Evolutionary conservation across 2,329 filamentous ascomycete species (phyloP).

Genomic region (Aphanocladium album): DNA sequence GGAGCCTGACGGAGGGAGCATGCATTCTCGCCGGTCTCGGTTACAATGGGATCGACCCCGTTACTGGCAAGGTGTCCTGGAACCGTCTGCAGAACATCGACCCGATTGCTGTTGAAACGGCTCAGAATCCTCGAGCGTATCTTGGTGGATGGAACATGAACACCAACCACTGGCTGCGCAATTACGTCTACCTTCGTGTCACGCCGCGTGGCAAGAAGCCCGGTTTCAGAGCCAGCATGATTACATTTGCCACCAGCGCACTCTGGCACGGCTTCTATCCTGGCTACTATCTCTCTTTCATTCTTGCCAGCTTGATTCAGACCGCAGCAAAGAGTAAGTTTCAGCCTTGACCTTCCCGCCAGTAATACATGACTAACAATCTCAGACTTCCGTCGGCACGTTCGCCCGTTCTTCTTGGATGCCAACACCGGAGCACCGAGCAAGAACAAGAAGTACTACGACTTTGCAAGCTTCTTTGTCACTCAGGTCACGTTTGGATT

Average conservation of each 20-base stretch:
- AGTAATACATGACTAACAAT: slow-evolving; percentile 2
- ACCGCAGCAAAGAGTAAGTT: slow-evolving; percentile 86
- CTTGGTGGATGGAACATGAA: slow-evolving; percentile 97
- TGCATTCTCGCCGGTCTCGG: slow-evolving; percentile 92
- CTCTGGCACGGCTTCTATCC: slow-evolving; percentile 99
- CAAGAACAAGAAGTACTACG: slow-evolving; percentile 78
- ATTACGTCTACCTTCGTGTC: slow-evolving; percentile 92
- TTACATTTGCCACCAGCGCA: slow-evolving; percentile 89
- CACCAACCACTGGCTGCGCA: slow-evolving; percentile 92
- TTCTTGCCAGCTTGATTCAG: slow-evolving; percentile 86
- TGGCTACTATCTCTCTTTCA: slow-evolving; percentile 88
- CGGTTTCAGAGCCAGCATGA: slow-evolving; percentile 88
- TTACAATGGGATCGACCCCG: slow-evolving; percentile 86
- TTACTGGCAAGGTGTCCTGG: slow-evolving; percentile 80
- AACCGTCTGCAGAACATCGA: slow-evolving; percentile 86
- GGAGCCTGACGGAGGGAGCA: slow-evolving; percentile 86
- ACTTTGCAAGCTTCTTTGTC: slow-evolving; percentile 65
- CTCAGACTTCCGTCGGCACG: slow-evolving; percentile 77
- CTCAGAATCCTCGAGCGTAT: slow-evolving; percentile 90
- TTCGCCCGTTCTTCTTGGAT: slow-evolving; percentile 90
- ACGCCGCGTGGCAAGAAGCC: slow-evolving; percentile 95
- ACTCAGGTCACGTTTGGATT: slow-evolving; percentile 86
- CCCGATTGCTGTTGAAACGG: slow-evolving; percentile 77
- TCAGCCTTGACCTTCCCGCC: neutral
- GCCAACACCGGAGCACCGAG: slow-evolving; percentile 65